Conservation (phyloP, 2,329 filamentous ascomycete genomes). For the Pseudofabraea citricarpa region DNA sequence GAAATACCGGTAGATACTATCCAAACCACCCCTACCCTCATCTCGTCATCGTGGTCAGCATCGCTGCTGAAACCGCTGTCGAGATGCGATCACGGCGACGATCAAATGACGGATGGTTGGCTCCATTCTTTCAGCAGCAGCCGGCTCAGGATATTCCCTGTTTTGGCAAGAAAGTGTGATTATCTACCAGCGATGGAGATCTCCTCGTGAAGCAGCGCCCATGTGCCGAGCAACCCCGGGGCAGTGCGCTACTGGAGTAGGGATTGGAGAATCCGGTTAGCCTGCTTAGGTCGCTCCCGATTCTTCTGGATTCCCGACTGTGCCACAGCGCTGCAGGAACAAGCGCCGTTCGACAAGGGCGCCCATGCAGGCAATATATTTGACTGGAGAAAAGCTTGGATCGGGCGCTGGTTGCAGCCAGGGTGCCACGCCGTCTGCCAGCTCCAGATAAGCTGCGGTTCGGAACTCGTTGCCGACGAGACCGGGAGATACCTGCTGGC, state of each 20-base stretch:
- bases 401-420: neutral
- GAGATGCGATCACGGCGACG: too few species aligned
- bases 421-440: neutral
- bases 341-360: constrained; percentile 17
- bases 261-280: too few species aligned
- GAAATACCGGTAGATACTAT: too few species aligned
- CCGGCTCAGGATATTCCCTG: neutral
- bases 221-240: constrained; percentile 1
- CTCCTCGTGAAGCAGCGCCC: neutral
- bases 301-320: constrained; percentile 16
- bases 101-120: too few species aligned
- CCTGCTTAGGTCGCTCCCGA: neutral
- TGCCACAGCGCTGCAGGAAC: constrained; percentile 25
- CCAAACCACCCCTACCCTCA: too few species aligned
- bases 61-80: constrained; percentile 8
- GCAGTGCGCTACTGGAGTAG: neutral
- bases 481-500: neutral
- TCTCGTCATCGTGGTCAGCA: neutral
- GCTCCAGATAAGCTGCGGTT: neutral
- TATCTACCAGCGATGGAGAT: neutral
- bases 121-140: too few species aligned
- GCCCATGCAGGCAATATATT: neutral
- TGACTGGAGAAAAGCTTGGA: neutral
- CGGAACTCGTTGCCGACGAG: neutral
- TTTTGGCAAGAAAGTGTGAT: neutral